A percentile compares a stretch with the other conserved stretches of the same genome.
Evolutionary conservation across 2,329 filamentous ascomycete species (phyloP).

Genomic region (Monilinia aucupariae): DNA sequence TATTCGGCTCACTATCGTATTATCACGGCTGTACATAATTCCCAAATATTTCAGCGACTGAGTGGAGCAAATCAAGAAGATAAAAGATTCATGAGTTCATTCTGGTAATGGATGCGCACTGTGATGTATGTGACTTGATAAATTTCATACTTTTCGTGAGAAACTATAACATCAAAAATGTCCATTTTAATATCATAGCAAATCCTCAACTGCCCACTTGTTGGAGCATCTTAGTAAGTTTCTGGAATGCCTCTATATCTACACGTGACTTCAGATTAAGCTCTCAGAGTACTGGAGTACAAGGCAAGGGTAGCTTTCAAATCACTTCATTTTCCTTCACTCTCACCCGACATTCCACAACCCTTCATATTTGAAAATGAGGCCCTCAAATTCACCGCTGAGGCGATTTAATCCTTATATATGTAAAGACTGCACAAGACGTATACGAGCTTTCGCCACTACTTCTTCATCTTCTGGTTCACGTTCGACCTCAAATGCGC

Average conservation of each 20-base stretch:
- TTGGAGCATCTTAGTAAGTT: not conserved
- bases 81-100: not conserved
- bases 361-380: not conserved
- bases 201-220: not conserved
- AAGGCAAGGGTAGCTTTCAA: conserved; percentile 11
- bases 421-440: conserved; percentile 10
- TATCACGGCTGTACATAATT: conserved; percentile 2
- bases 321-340: not conserved
- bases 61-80: not conserved
- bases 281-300: not conserved
- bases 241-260: not conserved
- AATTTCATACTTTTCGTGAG: not conserved
- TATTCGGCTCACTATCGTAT: not conserved
- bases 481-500: not conserved
- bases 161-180: not conserved
- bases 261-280: conserved; percentile 14
- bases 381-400: not conserved
- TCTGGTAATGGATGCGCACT: not conserved
- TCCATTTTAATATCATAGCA: not conserved
- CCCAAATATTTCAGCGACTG: not conserved
- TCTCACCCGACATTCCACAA: not conserved
- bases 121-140: not conserved
- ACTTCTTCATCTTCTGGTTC: not conserved
- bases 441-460: conserved; percentile 11
- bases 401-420: conserved; percentile 4